Evolutionary conservation across 2,329 filamentous ascomycete genomes (phyloP), one percentile per base, ranked within the genome.

Genomic region (Penicillium sp.): DNA sequence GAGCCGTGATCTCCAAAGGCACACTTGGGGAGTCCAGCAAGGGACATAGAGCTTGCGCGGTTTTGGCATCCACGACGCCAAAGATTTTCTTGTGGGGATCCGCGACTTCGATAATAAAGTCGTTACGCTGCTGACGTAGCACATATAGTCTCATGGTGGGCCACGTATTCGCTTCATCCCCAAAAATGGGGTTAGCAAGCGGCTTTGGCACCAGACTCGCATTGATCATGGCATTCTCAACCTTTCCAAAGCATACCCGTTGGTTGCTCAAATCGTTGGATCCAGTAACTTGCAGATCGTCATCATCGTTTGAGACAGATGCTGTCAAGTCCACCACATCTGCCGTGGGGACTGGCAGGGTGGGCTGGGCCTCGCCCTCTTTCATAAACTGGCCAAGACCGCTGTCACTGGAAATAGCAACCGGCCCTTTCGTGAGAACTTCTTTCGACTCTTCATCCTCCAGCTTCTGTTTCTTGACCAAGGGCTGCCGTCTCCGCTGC

Each of bases 231-330:
- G 85, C 82, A 16, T 80, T 81, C 49, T 90, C 85, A 18, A 95
- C 73, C 73, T 88, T 87, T 39, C 90, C 90, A 65, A 89, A 91
- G 72, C 90, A 95, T 3, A 95, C 87, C 64, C 90, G 85, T 65
- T 89, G 83, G 18, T 85, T 80, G 43, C 78, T 81, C 28, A 84
- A 79, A 51, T 88, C 81, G 39, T 80, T 79, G 13, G 85, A 70
- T 33, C 85, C 75, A 18, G 77, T 68, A 49, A 72, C 66, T 65
- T 75, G 64, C 9, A 74, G 51, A 9, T 75, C 71, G 39, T 68
- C 70, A 24, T 73, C 70, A 21, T 74, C 70, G 43, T 62, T 65
- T 12, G 61, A 21, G 51, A 28, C 52, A 39, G 68, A 62, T 43
- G 64, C 60, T 21, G 76, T 79, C 45, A 80, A 64, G 56, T 79